Percentiles rank a stretch among this genome's conserved stretches.
Evolutionary conservation across 257 asterid genomes (phyloP).

Genomic region (Coffea canephora): DNA sequence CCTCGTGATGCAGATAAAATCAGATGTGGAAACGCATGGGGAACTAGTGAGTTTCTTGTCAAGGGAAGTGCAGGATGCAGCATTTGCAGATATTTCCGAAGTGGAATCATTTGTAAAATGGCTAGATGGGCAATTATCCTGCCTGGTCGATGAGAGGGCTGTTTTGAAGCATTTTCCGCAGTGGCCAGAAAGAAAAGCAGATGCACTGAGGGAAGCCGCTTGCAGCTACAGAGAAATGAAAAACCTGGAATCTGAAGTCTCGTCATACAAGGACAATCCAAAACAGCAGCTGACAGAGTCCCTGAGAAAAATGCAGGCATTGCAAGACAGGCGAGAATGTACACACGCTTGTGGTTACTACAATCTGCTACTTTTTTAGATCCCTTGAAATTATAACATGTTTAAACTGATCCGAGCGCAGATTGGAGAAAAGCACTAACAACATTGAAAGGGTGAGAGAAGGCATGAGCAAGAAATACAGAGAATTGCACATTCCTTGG

Average conservation of each 20-base stretch:
- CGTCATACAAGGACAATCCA: constrained; percentile 53
- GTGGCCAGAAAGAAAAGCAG: constrained; percentile 92
- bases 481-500: constrained; percentile 60
- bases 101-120: constrained; percentile 81
- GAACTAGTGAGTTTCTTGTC: constrained; percentile 71
- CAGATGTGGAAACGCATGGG: constrained; percentile 76
- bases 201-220: constrained; percentile 86
- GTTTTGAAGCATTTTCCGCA: constrained; percentile 72
- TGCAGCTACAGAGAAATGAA: constrained; percentile 72
- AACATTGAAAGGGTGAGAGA: constrained; percentile 73
- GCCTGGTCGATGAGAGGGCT: constrained; percentile 92
- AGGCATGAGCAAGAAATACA: constrained; percentile 59
- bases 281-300: constrained; percentile 56
- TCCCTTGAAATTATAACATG: background rate
- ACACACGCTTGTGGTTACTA: background rate
- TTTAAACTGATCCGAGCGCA: constrained; percentile 20
- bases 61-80: constrained; percentile 70
- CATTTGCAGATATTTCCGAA: constrained; percentile 76
- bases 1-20: constrained; percentile 55
- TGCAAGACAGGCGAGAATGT: constrained; percentile 51
- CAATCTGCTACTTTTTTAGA: background rate
- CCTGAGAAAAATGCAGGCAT: constrained; percentile 68
- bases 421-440: constrained; percentile 73
- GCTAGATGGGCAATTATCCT: constrained; percentile 77
- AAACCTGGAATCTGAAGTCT: constrained; percentile 66